phyloP scores from a whole-genome alignment of 345 rosid genomes.

The Sisymbrium irio region DNA sequence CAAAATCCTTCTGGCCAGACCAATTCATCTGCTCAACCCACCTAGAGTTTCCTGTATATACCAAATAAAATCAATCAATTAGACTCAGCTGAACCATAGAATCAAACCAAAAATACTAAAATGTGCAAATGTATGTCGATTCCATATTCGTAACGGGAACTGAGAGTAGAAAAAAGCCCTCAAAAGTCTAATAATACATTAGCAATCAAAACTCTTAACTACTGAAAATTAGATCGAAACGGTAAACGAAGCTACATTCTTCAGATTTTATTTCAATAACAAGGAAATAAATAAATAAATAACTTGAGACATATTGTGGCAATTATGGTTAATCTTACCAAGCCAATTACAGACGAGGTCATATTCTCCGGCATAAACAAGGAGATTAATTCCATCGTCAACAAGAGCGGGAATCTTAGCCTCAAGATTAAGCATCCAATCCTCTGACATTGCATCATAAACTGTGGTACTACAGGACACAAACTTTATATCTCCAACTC shows the following conservation, averaged over 20 bases:
- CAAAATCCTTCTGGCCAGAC: slow-evolving; percentile 63
- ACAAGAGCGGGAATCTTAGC: slow-evolving; percentile 66
- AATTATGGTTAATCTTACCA: slow-evolving; percentile 43
- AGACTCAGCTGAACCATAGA: background rate
- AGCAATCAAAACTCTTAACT: no score
- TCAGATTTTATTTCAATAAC: no score
- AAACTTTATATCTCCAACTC: slow-evolving; percentile 62
- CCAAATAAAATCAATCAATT: background rate
- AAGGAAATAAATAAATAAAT: no score
- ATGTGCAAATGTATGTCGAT: background rate
- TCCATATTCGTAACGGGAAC: background rate
- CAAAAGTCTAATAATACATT: no score
- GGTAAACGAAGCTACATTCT: no score
- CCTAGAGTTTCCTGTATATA: slow-evolving; percentile 62
- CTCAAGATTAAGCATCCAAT: slow-evolving; percentile 81
- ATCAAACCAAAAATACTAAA: background rate
- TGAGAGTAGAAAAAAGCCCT: no score
- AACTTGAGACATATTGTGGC: no score
- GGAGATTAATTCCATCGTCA: slow-evolving; percentile 63
- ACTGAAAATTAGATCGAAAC: no score
- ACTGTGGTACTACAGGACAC: slow-evolving; percentile 70
- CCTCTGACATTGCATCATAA: slow-evolving; percentile 45
- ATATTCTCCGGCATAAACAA: slow-evolving; percentile 77
- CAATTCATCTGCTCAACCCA: slow-evolving; percentile 87
- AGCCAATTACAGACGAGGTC: slow-evolving; percentile 94